Evolutionary conservation across 371 early-diverging fungal species (phyloP), one percentile per base, ranked within the genome.

Genomic region (Mucor mucedo): DNA sequence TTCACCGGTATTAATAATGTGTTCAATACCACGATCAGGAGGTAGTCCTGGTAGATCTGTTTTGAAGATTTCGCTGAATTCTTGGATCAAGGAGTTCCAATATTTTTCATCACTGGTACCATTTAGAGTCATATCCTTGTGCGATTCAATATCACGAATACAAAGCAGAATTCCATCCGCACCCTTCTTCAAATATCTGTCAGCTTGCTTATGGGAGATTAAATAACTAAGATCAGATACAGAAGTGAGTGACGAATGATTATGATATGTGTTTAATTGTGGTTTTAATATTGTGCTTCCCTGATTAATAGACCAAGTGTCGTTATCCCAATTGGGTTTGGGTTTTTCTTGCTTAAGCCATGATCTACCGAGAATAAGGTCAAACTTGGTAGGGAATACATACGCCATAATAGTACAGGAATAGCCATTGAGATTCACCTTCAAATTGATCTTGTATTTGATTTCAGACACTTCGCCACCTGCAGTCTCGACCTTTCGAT

Each of bases 1-100:
- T 13, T 58, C 72, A 2, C 65, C 68, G 1, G 58, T 58, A 27
- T 71, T 55, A 44, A 73, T 77, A 2, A 58, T 69, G 62, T 72
- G 70, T 2, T 70, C 54, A 0, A 75, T 50, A 13, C 47, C 52
- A 2, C 59, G 40, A 6, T 62, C 56, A 4, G 63, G 63, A 14
- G 64, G 50, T 29, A 68, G 7, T 3, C 72, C 58, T 2, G 68
- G 58, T 16, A 60, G n/a, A 28, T 55, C 47, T 13, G 55, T 52
- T 27, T 35, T 13, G 29, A 66, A 62, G 1, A 66, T 54, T 1
- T 39, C 42, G 35, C 5, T 6, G 38, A 62, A 68, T 29, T 68
- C 52, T n/a, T 55, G 10, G 16, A 57, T 27, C 0, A 61, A 11
- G 10, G 30, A 8, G 2, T 49, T 1, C 57, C 56, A 60, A 13